These are phyloP conservation scores for Verticillium longisporum DNA, from an alignment of 2,329 filamentous ascomycete species.

Conservation along the genomic window DNA sequence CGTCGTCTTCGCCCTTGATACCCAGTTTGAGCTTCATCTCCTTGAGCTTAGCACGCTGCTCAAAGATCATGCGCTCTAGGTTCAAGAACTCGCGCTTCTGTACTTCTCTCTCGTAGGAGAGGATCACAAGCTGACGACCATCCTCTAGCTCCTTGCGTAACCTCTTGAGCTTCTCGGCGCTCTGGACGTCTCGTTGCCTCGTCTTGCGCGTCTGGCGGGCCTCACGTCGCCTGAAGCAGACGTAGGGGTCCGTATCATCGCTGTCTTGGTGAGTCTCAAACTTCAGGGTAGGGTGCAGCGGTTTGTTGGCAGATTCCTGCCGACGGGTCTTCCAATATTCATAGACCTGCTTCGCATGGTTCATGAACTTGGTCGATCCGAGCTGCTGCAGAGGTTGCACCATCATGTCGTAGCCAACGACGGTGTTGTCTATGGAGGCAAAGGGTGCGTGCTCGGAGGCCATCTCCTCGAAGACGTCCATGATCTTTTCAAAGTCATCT, in stretches of 20 bases:
- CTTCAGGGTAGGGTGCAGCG: conserved; percentile 75
- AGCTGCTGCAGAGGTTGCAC: conserved; percentile 56
- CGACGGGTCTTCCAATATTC: conserved; percentile 80
- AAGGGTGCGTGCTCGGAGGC: conserved; percentile 79
- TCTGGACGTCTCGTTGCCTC: conserved; percentile 84
- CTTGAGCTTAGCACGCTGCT: conserved; percentile 76
- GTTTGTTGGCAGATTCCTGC: conserved; percentile 58
- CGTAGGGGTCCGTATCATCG: conserved; percentile 93
- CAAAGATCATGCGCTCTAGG: conserved; percentile 71
- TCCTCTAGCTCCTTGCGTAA: conserved; percentile 87
- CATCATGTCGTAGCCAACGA: conserved; percentile 72
- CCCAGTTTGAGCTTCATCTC: conserved; percentile 80
- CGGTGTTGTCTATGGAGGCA: conserved; percentile 81
- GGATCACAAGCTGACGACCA: conserved; percentile 69
- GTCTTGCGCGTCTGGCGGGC: conserved; percentile 94
- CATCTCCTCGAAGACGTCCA: conserved; percentile 91
- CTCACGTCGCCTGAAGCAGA: conserved; percentile 94
- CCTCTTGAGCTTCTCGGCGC: conserved; percentile 89
- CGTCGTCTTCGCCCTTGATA: conserved; percentile 90
- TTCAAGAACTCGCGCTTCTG: conserved; percentile 71
- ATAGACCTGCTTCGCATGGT: conserved; percentile 72
- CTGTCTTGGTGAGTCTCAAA: conserved; percentile 92
- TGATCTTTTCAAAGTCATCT: conserved; percentile 87
- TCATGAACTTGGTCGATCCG: conserved; percentile 39
- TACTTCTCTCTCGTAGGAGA: conserved; percentile 74